Evolutionary conservation across 257 asterid species (phyloP).

Genomic region (Hygrophila difformis): DNA sequence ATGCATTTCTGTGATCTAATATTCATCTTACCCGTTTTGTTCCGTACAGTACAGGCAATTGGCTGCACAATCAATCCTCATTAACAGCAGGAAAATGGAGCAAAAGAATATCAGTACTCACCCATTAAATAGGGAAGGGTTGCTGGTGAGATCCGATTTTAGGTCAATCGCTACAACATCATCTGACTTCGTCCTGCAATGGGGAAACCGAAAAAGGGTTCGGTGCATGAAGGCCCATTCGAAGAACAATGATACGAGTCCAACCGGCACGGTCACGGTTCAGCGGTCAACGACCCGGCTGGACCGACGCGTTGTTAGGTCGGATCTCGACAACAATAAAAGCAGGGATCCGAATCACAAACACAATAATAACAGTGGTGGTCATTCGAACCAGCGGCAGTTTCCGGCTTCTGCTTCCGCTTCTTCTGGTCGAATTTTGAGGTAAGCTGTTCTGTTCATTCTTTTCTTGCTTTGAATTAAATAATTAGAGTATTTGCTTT

Average conservation of each 20-base stretch:
- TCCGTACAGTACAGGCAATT: background rate
- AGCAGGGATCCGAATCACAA: background rate
- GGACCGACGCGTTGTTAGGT: constrained; percentile 56
- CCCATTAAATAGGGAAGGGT: constrained; percentile 27
- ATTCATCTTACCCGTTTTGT: too few species aligned
- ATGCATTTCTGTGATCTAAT: too few species aligned
- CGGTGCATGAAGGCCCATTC: constrained; percentile 67
- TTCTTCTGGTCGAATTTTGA: constrained; percentile 50
- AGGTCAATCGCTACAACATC: constrained; percentile 42
- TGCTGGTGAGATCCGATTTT: constrained; percentile 37
- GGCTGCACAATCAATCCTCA: background rate
- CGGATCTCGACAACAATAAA: constrained; percentile 30
- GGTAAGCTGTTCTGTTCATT: constrained; percentile 16
- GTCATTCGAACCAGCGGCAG: constrained; percentile 6
- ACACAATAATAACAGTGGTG: background rate
- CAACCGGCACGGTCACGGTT: constrained; percentile 32
- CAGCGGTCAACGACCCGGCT: constrained; percentile 37
- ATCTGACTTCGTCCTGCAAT: constrained; percentile 64
- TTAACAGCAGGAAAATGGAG: background rate
- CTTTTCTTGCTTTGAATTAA: too few species aligned
- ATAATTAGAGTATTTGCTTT: too few species aligned
- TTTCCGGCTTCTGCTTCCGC: constrained; percentile 61
- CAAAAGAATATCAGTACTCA: background rate
- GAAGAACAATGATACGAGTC: constrained; percentile 37
- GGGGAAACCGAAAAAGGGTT: constrained; percentile 76